phyloP scores from a whole-genome alignment of 2,329 filamentous ascomycete genomes.

The Cladorrhinum sp. region DNA sequence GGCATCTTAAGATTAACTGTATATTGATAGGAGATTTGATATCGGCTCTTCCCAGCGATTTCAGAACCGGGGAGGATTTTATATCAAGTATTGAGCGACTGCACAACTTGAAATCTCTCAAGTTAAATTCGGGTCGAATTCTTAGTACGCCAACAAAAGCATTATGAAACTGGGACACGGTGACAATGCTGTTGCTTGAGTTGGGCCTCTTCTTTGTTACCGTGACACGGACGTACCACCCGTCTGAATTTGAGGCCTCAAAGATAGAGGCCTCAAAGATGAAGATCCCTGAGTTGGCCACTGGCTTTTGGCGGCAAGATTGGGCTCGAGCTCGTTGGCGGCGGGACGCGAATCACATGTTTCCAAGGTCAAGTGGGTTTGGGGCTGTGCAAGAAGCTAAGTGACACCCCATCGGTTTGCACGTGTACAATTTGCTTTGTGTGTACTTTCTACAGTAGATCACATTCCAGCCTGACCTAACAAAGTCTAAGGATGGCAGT shows the following conservation, averaged over 20 bases:
- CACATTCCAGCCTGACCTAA: background rate
- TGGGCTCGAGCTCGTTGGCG: background rate
- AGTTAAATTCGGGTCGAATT: background rate
- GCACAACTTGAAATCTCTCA: background rate
- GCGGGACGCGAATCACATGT: background rate
- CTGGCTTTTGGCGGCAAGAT: background rate
- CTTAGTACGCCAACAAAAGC: background rate
- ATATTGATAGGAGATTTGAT: too few species aligned
- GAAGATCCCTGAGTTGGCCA: background rate
- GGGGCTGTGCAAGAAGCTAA: background rate
- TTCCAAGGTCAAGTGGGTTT: background rate
- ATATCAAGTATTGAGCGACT: background rate
- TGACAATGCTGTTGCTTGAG: background rate
- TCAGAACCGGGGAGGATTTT: too few species aligned
- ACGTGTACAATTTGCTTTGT: background rate
- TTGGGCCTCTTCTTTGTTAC: background rate
- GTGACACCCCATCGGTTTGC: background rate
- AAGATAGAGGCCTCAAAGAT: background rate
- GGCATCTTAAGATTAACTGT: background rate
- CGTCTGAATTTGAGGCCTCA: background rate
- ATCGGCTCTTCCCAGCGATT: too few species aligned
- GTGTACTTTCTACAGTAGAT: background rate
- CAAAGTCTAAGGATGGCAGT: background rate
- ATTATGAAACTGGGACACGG: background rate
- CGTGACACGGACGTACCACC: background rate